These are phyloP conservation scores for Talaromyces islandicus DNA, from an alignment of 2,329 filamentous ascomycete species.

Conservation along the genomic window DNA sequence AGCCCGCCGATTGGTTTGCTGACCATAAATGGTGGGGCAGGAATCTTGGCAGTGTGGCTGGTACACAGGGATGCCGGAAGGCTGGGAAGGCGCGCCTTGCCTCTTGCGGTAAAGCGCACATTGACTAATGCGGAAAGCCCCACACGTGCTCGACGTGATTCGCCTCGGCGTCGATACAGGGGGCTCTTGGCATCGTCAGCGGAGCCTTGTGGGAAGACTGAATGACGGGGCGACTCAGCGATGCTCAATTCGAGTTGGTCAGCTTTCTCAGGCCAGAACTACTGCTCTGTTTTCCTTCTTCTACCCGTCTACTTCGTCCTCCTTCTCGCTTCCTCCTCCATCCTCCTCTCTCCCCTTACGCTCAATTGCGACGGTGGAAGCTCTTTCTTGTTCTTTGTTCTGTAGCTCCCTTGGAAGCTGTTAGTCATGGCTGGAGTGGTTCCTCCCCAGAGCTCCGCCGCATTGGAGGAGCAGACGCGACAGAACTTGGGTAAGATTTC, in stretches of 20 bases:
- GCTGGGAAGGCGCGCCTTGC: not conserved
- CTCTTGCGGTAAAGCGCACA: not conserved
- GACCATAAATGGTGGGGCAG: not conserved
- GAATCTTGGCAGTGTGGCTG: constrained; percentile 8
- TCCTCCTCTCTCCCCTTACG: not conserved
- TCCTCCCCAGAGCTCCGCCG: not conserved
- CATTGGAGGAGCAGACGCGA: not conserved
- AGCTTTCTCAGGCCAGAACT: not conserved
- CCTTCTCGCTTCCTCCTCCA: not conserved
- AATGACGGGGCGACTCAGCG: not conserved
- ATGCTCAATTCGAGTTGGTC: not conserved
- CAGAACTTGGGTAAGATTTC: not conserved
- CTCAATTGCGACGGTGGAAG: not conserved
- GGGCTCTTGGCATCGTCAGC: constrained; percentile 10
- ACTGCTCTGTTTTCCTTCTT: not conserved
- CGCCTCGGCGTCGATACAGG: not conserved
- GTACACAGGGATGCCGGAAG: not conserved
- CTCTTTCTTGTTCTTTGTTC: not conserved
- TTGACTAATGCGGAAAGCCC: not conserved
- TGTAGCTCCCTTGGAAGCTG: not conserved
- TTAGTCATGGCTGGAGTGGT: not conserved
- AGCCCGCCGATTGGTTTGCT: not conserved
- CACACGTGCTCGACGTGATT: not conserved
- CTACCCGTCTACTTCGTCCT: not conserved
- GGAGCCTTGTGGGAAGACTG: not conserved